Conservation (phyloP, 176 grass and related monocot species). For the Aechmea fasciata region DNA sequence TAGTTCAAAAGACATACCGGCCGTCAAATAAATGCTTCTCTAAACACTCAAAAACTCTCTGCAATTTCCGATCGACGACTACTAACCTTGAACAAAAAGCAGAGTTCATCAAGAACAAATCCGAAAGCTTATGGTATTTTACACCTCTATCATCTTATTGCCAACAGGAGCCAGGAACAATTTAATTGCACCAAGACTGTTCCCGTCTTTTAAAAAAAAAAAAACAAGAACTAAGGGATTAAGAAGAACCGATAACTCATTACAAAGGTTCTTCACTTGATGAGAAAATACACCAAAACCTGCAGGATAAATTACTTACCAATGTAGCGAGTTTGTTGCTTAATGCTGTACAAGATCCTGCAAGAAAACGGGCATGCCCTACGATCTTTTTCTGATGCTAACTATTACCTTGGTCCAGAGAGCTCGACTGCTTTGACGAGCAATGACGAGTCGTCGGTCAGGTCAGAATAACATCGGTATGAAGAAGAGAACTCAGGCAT, state of each 20-base stretch:
- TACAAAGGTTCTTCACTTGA: conserved; percentile 10
- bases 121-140: background rate
- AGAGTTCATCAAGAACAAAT: background rate
- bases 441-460: conserved; percentile 77
- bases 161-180: no score
- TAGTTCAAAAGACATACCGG: no score
- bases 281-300: conserved; percentile 27
- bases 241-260: no score
- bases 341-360: conserved; percentile 30
- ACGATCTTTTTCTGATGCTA: background rate
- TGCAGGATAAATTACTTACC: background rate
- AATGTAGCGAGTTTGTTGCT: conserved; percentile 4
- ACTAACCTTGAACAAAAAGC: background rate
- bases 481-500: conserved; percentile 57
- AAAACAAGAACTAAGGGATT: no score
- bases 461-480: conserved; percentile 67
- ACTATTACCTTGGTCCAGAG: conserved; percentile 74
- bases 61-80: no score
- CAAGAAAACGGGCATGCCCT: conserved; percentile 17
- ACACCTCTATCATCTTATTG: no score
- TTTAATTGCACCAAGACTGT: conserved; percentile 10
- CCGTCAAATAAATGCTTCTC: background rate
- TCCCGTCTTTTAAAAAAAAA: conserved; percentile 16
- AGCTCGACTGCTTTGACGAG: conserved; percentile 90
- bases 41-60: conserved; percentile 10